Conservation (phyloP, 2,329 filamentous ascomycete genomes). For the Colletotrichum theobromicola region DNA sequence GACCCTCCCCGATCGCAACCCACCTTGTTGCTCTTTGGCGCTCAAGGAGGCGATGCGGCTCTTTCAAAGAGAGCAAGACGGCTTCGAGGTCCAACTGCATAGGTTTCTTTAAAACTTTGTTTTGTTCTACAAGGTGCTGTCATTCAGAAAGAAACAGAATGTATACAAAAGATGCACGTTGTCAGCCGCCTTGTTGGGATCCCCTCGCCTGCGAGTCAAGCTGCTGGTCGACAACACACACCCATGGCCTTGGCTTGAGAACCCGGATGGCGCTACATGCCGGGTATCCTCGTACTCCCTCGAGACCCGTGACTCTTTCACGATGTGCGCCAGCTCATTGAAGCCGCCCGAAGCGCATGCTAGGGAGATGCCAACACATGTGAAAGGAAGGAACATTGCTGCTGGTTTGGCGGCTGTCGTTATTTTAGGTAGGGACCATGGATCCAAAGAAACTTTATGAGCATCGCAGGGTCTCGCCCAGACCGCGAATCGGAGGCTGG, state of each 20-base stretch:
- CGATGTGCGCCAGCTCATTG: constrained; percentile 66
- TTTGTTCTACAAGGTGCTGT: not conserved
- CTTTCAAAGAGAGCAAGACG: not conserved
- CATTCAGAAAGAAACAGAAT: not conserved
- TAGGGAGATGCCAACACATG: not conserved
- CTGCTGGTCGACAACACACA: constrained; percentile 6
- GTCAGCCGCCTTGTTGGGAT: not conserved
- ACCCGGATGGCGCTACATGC: constrained; percentile 10
- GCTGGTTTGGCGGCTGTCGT: not conserved
- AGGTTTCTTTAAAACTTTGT: not conserved
- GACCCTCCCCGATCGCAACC: constrained; percentile 1
- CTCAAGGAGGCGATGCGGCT: not conserved
- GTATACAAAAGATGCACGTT: not conserved
- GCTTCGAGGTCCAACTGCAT: not conserved
- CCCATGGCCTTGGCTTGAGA: constrained; percentile 6
- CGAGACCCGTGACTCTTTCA: not conserved
- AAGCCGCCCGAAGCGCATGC: constrained; percentile 80
- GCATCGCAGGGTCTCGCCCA: not conserved
- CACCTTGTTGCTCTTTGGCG: not conserved
- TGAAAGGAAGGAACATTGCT: not conserved
- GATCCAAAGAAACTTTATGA: not conserved
- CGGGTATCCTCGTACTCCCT: constrained; percentile 7
- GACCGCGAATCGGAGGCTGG: constrained; percentile 1
- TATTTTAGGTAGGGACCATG: not conserved
- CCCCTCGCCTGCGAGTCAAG: constrained; percentile 6